Evolutionary conservation across 768 basidiomycete genomes (phyloP).

Genomic region (Lactifluus pinguis): DNA sequence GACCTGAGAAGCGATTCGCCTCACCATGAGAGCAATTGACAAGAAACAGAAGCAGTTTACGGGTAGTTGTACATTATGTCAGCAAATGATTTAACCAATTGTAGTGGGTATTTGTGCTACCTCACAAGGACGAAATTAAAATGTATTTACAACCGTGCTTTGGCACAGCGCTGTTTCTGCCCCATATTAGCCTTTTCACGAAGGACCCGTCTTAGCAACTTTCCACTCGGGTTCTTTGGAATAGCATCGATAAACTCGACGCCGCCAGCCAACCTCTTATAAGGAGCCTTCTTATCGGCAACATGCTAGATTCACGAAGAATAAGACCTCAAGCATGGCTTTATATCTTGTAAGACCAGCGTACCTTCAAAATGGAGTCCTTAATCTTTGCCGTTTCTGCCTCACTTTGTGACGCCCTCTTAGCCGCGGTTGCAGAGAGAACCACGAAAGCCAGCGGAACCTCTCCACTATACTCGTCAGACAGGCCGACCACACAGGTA

Average conservation of each 20-base stretch:
- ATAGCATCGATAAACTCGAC: conserved; percentile 30
- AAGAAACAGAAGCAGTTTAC: no score
- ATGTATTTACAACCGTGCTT: conserved; percentile 1
- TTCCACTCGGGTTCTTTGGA: conserved; percentile 28
- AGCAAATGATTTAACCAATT: not conserved
- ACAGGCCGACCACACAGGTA: conserved; percentile 54
- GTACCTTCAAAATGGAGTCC: conserved; percentile 12
- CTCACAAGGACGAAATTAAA: no score
- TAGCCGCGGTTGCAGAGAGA: conserved; percentile 26
- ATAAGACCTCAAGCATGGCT: not conserved
- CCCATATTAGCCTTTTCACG: conserved; percentile 21
- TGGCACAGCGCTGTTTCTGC: not conserved
- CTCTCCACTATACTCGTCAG: conserved; percentile 66
- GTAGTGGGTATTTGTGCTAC: no score
- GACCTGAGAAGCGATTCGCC: conserved; percentile 78
- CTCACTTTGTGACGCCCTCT: not conserved
- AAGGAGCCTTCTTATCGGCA: conserved; percentile 26
- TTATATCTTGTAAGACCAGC: not conserved
- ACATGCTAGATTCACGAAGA: conserved; percentile 21
- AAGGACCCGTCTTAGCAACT: conserved; percentile 24
- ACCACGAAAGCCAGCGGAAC: conserved; percentile 63
- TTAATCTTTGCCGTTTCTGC: conserved; percentile 10
- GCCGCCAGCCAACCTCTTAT: conserved; percentile 32
- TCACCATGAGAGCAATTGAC: conserved; percentile 43
- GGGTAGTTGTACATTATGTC: not conserved